phyloP scores from a whole-genome alignment of 441 rosid species.

The Erodium texanum region DNA sequence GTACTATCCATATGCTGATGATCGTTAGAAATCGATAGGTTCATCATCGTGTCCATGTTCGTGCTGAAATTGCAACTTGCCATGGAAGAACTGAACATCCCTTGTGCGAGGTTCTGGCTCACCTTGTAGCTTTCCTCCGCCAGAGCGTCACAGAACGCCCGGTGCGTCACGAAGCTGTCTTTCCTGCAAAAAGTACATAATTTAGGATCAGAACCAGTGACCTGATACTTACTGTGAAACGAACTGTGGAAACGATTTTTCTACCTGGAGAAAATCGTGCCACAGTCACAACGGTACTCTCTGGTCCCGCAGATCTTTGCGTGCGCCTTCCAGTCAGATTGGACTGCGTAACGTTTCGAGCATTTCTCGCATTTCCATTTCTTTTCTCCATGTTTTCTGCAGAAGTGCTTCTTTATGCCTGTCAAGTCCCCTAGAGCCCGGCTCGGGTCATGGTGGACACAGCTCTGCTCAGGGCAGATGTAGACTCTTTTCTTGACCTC shows the following conservation, averaged over 20 bases:
- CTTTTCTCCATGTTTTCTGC: constrained; percentile 60
- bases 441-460: constrained; percentile 53
- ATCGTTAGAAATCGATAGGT: not conserved
- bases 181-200: constrained; percentile 25
- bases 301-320: constrained; percentile 52
- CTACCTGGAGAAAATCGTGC: constrained; percentile 53
- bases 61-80: too few species aligned
- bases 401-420: constrained; percentile 55
- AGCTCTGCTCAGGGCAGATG: constrained; percentile 49
- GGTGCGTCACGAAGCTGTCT: constrained; percentile 54
- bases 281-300: constrained; percentile 55
- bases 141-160: constrained; percentile 55
- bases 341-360: constrained; percentile 52
- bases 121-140: constrained; percentile 41
- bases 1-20: not conserved
- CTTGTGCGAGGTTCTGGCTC: constrained; percentile 15
- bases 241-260: too few species aligned
- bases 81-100: too few species aligned
- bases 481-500: constrained; percentile 46
- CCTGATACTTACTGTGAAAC: too few species aligned
- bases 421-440: constrained; percentile 56
- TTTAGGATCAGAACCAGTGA: not conserved
- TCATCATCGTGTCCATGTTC: constrained; percentile 7
- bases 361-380: constrained; percentile 65
- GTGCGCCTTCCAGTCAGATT: constrained; percentile 64